phyloP scores from a whole-genome alignment of 2,329 filamentous ascomycete genomes.

The Paecilomyces variotii region DNA sequence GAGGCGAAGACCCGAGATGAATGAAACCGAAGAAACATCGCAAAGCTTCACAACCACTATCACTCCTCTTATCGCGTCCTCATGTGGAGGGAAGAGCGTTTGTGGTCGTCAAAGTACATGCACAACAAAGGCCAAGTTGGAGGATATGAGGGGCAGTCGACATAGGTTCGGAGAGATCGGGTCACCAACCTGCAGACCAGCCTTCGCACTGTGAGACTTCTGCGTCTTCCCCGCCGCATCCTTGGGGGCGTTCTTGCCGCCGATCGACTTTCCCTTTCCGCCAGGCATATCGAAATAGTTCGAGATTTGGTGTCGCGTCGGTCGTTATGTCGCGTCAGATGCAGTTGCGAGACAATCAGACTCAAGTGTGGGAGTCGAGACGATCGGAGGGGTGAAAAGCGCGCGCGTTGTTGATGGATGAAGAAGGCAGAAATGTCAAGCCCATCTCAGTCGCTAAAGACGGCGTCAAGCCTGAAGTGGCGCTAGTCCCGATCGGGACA shows the following conservation, averaged over 20 bases:
- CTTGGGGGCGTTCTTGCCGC: slow-evolving; percentile 87
- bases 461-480: slow-evolving; percentile 15
- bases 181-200: slow-evolving; percentile 80
- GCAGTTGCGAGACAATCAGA: slow-evolving; percentile 12
- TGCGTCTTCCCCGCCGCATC: slow-evolving; percentile 77
- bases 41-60: not conserved
- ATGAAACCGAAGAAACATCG: not conserved
- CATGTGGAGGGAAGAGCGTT: not conserved
- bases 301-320: slow-evolving; percentile 18
- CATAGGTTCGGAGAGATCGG: slow-evolving; percentile 10
- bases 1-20: not conserved
- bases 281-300: slow-evolving; percentile 55
- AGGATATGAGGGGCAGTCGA: slow-evolving; percentile 1
- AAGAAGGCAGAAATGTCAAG: slow-evolving; percentile 34
- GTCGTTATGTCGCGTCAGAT: slow-evolving; percentile 19
- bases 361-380: slow-evolving; percentile 20
- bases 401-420: slow-evolving; percentile 38
- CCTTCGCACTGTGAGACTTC: slow-evolving; percentile 88
- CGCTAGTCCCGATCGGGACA: slow-evolving; percentile 31
- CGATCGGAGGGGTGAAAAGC: slow-evolving; percentile 19
- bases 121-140: not conserved
- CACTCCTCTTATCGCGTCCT: not conserved
- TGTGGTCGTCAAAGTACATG: not conserved
- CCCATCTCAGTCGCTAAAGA: slow-evolving; percentile 30
- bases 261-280: slow-evolving; percentile 88